Base-by-base conservation (phyloP, 2,329 filamentous ascomycete species). In the Knufia petricola region DNA sequence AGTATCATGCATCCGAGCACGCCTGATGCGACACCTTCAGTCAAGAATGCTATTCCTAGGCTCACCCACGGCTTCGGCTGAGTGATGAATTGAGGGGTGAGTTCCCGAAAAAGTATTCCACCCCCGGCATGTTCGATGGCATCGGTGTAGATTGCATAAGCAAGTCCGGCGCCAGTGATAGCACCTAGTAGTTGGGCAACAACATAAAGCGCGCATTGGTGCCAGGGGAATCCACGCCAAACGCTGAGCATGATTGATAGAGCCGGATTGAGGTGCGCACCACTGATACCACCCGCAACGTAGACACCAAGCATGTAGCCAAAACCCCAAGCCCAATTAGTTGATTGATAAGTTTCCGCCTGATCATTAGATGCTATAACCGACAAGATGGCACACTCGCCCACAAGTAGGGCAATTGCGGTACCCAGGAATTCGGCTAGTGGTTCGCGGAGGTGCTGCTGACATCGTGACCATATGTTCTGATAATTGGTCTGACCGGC, bases 171-270 rank as follows among this genome's bases (percentile, higher is more conserved):
- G 1, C 75, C 75, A 24, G 69, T 59, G 39, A 79, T 71, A 0
- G 73, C 74, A 2, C 69, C 75, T 0, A 78, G 57, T 48, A 77
- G 66, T 53, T 79, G 76, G 3, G 74, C 73, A 1, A 67, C 52
- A 7, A 74, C 67, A 58, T 78, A 79, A 4, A 70, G 63, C 2
- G 70, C 63, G 23, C 75, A 68, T 60, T 75, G 73, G 9, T 66
- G 60, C 54, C 73, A 70, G 0, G 75, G 76, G 24, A 79, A 76
- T 2, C 73, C 73, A 37, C 73, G 70, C 55, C 68, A 76, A 52
- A 73, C 66, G 61, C 64, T 72, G 10, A 72, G 60, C 61, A 71
- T 67, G 2, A 67, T 59, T 2, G 69, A 70, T 26, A 72, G 63
- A 7, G 64, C 61, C 0, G 69, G 70, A 43, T 72, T 72, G 15